Evolutionary conservation across 1,284 basidiomycete genomes (phyloP).

Genomic region (Ceratobasidium sp.): DNA sequence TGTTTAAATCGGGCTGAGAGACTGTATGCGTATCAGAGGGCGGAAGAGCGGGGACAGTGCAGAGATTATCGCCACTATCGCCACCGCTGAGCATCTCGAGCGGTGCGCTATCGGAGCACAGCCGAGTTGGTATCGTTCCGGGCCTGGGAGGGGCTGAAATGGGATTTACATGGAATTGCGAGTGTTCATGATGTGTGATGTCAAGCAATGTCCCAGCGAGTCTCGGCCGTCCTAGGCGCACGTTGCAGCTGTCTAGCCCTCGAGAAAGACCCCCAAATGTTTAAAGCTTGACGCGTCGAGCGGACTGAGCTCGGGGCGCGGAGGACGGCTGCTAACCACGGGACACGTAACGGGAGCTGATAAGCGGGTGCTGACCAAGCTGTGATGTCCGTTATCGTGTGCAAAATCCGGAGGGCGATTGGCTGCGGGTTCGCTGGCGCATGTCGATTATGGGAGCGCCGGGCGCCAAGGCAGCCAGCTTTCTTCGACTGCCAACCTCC

Average conservation of each 20-base stretch:
- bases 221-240: background rate
- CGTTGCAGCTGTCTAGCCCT: constrained; percentile 10
- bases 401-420: background rate
- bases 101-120: background rate
- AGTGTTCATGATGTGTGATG: background rate
- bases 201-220: background rate
- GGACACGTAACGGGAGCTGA: background rate
- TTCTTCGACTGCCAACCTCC: no score
- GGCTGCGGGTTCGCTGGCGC: background rate
- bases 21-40: background rate
- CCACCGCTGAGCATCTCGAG: background rate
- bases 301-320: constrained; percentile 31
- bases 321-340: background rate
- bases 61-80: background rate
- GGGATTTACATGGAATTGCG: background rate
- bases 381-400: no score
- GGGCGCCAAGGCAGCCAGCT: no score
- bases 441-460: no score
- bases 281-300: constrained; percentile 33
- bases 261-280: constrained; percentile 31
- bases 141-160: background rate
- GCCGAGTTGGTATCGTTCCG: background rate
- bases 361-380: no score
- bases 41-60: background rate
- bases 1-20: constrained; percentile 7